Evolutionary conservation across 148 eudicot species (phyloP).

Genomic region (Talinum fruticosum): DNA sequence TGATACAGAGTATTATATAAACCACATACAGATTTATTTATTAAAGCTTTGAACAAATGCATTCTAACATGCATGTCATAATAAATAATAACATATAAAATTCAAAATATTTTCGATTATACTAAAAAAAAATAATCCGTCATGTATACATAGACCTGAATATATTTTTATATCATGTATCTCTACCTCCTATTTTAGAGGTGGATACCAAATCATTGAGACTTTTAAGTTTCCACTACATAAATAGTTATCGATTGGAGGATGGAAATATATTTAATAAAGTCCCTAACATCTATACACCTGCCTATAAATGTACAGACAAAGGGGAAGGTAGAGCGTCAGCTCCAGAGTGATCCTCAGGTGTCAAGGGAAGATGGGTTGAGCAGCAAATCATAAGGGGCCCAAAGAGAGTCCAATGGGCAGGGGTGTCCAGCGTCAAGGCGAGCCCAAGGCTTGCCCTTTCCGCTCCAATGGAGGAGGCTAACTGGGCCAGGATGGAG

Average conservation of each 20-base stretch:
- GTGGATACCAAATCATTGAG: neutral
- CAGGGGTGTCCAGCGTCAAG: constrained; percentile 66
- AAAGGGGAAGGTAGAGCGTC: neutral
- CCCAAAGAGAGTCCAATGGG: constrained; percentile 87
- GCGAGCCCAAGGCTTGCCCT: constrained; percentile 92
- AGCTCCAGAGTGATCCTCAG: neutral
- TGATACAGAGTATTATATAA: no score
- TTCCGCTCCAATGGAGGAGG: constrained; percentile 92
- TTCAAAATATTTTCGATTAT: no score
- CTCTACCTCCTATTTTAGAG: neutral
- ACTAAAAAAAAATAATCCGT: no score
- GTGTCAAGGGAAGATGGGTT: constrained; percentile 17
- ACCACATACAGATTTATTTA: no score
- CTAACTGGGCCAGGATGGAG: constrained; percentile 95
- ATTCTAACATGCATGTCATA: no score
- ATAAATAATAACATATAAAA: no score
- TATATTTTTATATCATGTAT: neutral
- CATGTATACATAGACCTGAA: no score
- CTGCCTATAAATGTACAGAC: neutral
- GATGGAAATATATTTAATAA: no score
- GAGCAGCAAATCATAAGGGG: constrained; percentile 73
- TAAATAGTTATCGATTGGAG: neutral
- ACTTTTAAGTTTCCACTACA: neutral
- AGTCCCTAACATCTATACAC: neutral
- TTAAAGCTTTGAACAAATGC: no score